These are phyloP conservation scores for Lachnellula occidentalis DNA, from an alignment of 2,329 filamentous ascomycete species.

Conservation along the genomic window DNA sequence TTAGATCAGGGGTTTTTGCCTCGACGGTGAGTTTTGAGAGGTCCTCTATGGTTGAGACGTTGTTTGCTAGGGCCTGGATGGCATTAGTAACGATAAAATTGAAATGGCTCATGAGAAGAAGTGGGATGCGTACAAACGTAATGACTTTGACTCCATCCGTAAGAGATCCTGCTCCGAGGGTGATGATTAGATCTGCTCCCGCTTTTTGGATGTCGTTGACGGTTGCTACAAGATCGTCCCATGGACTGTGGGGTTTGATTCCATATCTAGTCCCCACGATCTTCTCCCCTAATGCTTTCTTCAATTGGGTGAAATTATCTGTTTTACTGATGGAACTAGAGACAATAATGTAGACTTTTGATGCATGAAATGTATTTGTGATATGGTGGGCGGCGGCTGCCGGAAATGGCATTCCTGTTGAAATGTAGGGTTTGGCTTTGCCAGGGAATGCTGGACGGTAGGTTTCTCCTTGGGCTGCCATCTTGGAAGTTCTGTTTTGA, in stretches of 20 bases:
- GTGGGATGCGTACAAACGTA: conserved; percentile 18
- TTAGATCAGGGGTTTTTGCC: conserved; percentile 8
- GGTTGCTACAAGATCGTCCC: conserved; percentile 30
- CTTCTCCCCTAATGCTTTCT: conserved; percentile 23
- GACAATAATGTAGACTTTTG: conserved; percentile 29
- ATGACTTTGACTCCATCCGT: conserved; percentile 32
- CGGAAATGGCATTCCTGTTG: conserved; percentile 25
- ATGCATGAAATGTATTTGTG: conserved; percentile 23
- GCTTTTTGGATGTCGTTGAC: conserved; percentile 22
- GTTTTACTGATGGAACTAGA: conserved; percentile 31
- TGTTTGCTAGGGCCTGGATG: conserved; percentile 22
- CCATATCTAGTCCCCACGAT: conserved; percentile 29
- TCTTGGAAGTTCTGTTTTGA: background rate
- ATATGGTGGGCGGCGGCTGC: conserved; percentile 28
- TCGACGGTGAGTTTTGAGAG: conserved; percentile 11
- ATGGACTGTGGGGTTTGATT: conserved; percentile 30
- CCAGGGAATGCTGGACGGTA: conserved; percentile 9
- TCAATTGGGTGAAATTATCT: conserved; percentile 22
- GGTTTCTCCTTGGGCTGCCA: conserved; percentile 9
- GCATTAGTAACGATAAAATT: background rate
- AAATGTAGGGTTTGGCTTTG: conserved; percentile 10
- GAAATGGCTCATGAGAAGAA: too few relatives aligned
- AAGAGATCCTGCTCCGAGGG: conserved; percentile 31
- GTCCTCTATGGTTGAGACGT: conserved; percentile 13
- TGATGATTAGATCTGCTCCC: conserved; percentile 28